Evolutionary conservation across 441 rosid species (phyloP), one percentile per base, ranked within the genome.

Genomic region (Pelargonium australe): DNA sequence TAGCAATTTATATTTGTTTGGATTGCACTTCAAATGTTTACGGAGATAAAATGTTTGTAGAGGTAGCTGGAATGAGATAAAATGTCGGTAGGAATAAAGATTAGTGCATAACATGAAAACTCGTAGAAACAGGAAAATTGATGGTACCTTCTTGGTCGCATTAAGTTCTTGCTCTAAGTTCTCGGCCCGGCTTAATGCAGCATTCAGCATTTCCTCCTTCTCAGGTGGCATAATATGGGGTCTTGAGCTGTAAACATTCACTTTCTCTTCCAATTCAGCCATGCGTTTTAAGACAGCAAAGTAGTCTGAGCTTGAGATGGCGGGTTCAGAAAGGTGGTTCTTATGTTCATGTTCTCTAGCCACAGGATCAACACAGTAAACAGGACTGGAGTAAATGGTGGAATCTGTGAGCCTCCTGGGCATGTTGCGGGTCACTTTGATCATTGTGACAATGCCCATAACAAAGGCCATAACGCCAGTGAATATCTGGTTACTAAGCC

Each of bases 251-350:
- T 89, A 76, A 70, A 76, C 75, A 44, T 43, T 71, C 58, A 89
- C 84, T 70, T 78, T 86, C 58, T 87, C 91, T 79, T 90, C 98
- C 80, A 93, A 68, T 73, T 89, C 94, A 53, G 87, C 85, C 96
- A 93, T 83, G 70, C 89, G 86, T 68, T 85, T 87, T 80, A 87
- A 72, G 49, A 86, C 79, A 2, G 84, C 75, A 78, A 86, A 68
- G 80, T 79, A 86, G 25, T 93, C 96, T 9, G 72, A 75, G 4
- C 75, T 69, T 11, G 91, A 80, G 76, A 85, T 70, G 10, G 81
- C 64, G 0, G 84, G 75, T 5, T 67, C 66, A 16, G 72, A 13
- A 40, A 78, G 53, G 60, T 16, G 60, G 60, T 53, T 53, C 60
- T 16, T 53, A 70, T 73, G 64, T 51, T 75, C 73, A 44, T 49